phyloP scores from a whole-genome alignment of 1,284 basidiomycete species.

The Leccinum angustisporum region DNA sequence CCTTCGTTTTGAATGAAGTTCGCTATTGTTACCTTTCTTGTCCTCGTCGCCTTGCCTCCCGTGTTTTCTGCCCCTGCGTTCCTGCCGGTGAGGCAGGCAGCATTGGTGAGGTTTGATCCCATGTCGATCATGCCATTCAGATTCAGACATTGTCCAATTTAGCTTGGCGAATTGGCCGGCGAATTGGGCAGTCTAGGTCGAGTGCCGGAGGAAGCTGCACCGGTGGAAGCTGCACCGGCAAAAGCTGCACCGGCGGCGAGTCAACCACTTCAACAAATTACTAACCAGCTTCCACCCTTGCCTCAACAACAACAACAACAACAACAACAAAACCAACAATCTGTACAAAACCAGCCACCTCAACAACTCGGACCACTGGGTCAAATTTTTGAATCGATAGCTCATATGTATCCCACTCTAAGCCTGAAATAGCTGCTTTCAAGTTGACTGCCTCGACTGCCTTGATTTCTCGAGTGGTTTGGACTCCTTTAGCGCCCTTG shows the following conservation, averaged over 20 bases:
- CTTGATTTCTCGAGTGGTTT: background rate
- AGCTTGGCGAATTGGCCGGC: background rate
- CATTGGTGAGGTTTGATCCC: background rate
- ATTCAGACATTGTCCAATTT: background rate
- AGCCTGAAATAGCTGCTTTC: background rate
- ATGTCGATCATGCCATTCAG: background rate
- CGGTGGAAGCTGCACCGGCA: too few species aligned
- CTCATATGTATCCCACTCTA: too few species aligned
- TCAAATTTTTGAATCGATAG: too few species aligned
- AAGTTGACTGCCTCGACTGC: background rate
- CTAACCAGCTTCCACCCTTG: too few species aligned
- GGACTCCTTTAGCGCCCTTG: background rate
- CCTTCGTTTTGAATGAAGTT: background rate
- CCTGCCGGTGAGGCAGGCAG: too few species aligned
- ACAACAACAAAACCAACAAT: too few species aligned
- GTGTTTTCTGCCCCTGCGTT: background rate
- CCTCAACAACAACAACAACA: too few species aligned
- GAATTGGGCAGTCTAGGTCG: background rate
- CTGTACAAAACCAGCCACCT: too few species aligned
- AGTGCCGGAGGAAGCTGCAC: background rate
- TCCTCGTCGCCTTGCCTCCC: background rate
- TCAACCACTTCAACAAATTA: too few species aligned
- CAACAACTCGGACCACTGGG: too few species aligned
- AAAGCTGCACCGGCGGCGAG: too few species aligned
- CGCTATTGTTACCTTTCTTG: background rate